These are phyloP conservation scores for Myrica gale DNA, from an alignment of 306 rosid species.

Conservation along the genomic window DNA sequence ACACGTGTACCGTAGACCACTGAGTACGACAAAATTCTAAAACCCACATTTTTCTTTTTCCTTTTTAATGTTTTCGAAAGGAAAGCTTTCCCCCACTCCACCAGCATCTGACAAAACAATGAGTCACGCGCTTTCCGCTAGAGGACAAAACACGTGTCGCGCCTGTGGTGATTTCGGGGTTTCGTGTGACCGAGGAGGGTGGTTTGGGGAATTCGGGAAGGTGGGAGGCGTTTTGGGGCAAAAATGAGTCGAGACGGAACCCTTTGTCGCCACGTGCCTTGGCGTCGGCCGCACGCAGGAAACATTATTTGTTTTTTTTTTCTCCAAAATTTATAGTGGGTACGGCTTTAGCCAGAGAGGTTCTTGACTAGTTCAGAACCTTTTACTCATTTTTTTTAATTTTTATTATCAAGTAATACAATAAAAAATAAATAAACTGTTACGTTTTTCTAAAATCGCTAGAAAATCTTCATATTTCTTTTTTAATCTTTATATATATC, in stretches of 20 bases:
- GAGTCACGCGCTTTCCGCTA: constrained; percentile 60
- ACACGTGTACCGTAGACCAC: constrained; percentile 40
- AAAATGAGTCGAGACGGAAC: constrained; percentile 40
- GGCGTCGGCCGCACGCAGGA: constrained; percentile 80
- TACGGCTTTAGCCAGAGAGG: constrained; percentile 6
- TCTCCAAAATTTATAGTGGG: constrained; percentile 5
- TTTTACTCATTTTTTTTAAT: background rate
- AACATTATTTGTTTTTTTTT: constrained; percentile 20
- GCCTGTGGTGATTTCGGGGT: constrained; percentile 33
- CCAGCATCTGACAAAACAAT: constrained; percentile 54
- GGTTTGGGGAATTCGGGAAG: background rate
- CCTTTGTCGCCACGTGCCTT: constrained; percentile 80
- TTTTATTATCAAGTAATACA: background rate
- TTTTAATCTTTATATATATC: too few relatives aligned
- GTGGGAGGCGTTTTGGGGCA: constrained; percentile 22
- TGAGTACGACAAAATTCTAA: constrained; percentile 60
- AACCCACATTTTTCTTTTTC: constrained; percentile 23
- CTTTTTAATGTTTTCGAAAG: background rate
- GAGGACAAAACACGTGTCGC: constrained; percentile 63
- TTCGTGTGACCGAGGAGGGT: constrained; percentile 13
- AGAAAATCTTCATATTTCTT: too few relatives aligned
- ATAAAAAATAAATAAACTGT: too few relatives aligned
- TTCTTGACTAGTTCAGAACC: constrained; percentile 32
- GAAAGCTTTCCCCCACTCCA: background rate
- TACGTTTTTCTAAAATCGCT: too few relatives aligned